Conservation (phyloP, 177 flowering plant species). For the Vitis hybrid region DNA sequence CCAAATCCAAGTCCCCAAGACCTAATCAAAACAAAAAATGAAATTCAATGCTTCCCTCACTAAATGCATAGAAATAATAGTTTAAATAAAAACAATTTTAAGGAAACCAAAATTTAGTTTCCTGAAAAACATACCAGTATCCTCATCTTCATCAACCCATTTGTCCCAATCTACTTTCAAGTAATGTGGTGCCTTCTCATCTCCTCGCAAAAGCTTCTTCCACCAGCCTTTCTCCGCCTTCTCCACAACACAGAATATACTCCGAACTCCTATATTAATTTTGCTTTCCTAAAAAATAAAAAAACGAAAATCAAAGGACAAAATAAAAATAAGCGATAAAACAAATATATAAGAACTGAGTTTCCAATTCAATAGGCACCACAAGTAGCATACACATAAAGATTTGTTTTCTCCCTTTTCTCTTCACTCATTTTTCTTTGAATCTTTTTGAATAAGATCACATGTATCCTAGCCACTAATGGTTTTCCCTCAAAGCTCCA, state of each 20-base stretch:
- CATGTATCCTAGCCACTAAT: too few species aligned
- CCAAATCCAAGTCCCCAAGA: constrained; percentile 58
- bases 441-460: too few species aligned
- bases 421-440: too few species aligned
- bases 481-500: too few species aligned
- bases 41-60: not conserved
- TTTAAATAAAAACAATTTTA: not conserved
- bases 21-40: constrained; percentile 24
- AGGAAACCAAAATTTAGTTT: not conserved
- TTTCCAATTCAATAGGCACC: not conserved
- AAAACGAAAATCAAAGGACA: not conserved
- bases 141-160: constrained; percentile 99
- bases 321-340: not conserved
- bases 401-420: too few species aligned
- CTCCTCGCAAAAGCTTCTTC: constrained; percentile 72
- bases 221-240: constrained; percentile 95
- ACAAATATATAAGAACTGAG: not conserved
- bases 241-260: constrained; percentile 70
- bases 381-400: not conserved
- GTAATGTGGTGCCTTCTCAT: constrained; percentile 76
- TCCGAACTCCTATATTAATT: constrained; percentile 69
- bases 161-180: constrained; percentile 99
- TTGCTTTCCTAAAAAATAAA: constrained; percentile 66
- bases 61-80: not conserved
- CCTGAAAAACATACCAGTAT: constrained; percentile 31